These are phyloP conservation scores for Rhynchosporium agropyri DNA, from an alignment of 2,329 filamentous ascomycete genomes.

Conservation along the genomic window DNA sequence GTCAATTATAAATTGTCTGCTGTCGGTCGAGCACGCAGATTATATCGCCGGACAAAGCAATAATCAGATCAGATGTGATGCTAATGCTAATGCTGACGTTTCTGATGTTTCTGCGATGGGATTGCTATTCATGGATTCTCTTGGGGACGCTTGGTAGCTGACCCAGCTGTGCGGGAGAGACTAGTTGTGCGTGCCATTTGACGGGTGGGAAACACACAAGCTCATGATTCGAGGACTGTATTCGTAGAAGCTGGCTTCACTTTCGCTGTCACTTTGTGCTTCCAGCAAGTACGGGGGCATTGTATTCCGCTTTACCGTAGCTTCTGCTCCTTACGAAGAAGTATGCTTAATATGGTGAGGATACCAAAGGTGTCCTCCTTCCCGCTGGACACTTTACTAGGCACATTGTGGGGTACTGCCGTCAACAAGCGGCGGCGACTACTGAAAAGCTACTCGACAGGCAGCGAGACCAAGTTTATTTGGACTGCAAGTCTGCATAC, in stretches of 20 bases:
- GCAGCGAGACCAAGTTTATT: constrained; percentile 2
- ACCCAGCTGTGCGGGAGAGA: constrained; percentile 35
- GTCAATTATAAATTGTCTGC: not conserved
- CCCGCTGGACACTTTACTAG: not conserved
- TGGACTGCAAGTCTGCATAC: constrained; percentile 25
- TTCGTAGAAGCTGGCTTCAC: not conserved
- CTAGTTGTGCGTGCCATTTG: constrained; percentile 22
- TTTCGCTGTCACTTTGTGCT: not conserved
- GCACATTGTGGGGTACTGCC: not conserved
- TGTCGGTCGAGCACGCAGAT: not conserved
- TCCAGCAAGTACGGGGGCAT: no score
- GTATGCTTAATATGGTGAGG: no score
- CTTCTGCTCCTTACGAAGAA: no score
- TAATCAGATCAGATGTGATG: not conserved
- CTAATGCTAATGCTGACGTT: constrained; percentile 22
- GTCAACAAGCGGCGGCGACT: constrained; percentile 8
- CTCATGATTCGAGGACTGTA: not conserved
- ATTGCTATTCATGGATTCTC: constrained; percentile 10
- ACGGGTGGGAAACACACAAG: no score
- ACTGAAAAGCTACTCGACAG: constrained; percentile 10
- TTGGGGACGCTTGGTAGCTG: constrained; percentile 36
- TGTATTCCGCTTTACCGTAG: no score
- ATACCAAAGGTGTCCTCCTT: not conserved
- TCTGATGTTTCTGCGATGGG: constrained; percentile 9
- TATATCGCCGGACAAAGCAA: constrained; percentile 10